Percentiles rank a stretch among this genome's conserved stretches.
phyloP scores from a whole-genome alignment of 805 yeast species.

The Lipomyces orientalis region DNA sequence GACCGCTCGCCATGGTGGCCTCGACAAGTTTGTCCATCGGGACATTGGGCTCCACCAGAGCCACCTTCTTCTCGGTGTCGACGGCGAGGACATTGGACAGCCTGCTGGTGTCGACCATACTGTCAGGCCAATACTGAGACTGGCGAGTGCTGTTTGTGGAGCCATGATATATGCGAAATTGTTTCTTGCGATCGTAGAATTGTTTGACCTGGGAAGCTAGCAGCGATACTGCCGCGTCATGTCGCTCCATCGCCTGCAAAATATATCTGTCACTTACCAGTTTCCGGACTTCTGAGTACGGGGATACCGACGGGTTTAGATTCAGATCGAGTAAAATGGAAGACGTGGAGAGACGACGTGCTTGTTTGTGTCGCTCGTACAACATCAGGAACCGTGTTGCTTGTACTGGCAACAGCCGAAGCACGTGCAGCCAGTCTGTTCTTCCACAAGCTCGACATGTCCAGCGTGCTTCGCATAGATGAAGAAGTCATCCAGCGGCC shows the following conservation, averaged over 20 bases:
- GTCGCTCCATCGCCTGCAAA: neutral
- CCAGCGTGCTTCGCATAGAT: no score
- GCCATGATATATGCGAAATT: conserved; percentile 13
- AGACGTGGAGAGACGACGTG: no score
- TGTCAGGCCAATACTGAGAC: conserved; percentile 9
- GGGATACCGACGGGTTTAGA: neutral
- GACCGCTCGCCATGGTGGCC: neutral
- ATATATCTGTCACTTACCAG: no score
- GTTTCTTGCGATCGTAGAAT: conserved; percentile 6
- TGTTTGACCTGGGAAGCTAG: conserved; percentile 3
- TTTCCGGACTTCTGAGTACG: conserved; percentile 1
- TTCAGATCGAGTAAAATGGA: no score
- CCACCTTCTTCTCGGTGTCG: neutral
- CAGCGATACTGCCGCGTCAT: conserved; percentile 6
- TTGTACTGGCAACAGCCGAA: no score
- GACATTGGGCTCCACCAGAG: conserved; percentile 13
- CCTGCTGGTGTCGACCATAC: conserved; percentile 11
- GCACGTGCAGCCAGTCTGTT: no score
- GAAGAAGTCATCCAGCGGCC: no score
- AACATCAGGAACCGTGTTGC: no score
- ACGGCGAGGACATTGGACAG: neutral
- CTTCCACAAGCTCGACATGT: no score
- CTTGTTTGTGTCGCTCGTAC: no score
- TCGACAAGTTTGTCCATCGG: conserved; percentile 11
- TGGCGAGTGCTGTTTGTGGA: conserved; percentile 15